phyloP scores from a whole-genome alignment of 305 asterid genomes.

The Fraxinus latifolia region DNA sequence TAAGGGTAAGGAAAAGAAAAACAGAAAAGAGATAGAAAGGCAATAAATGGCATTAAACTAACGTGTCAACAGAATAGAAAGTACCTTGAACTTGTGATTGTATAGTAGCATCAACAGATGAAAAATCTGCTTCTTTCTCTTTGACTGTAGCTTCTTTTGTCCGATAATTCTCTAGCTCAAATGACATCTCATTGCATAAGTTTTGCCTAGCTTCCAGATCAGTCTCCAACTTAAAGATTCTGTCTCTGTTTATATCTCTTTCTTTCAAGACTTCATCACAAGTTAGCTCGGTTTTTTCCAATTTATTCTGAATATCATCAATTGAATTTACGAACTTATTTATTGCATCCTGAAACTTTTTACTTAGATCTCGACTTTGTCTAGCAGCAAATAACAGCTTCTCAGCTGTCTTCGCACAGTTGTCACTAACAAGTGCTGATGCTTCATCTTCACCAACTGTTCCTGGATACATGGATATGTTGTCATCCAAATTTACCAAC shows the following conservation, averaged over 20 bases:
- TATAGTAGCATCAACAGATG: slow-evolving; percentile 36
- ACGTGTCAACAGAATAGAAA: slow-evolving; percentile 19
- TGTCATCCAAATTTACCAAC: slow-evolving; percentile 40
- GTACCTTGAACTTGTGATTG: slow-evolving; percentile 55
- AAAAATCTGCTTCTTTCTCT: slow-evolving; percentile 60
- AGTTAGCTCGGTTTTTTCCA: slow-evolving; percentile 49
- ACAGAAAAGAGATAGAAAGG: slow-evolving; percentile 9
- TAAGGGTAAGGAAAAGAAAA: slow-evolving; percentile 19
- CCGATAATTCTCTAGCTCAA: slow-evolving; percentile 47
- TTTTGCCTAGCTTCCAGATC: slow-evolving; percentile 49
- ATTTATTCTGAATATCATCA: slow-evolving; percentile 49
- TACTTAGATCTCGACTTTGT: slow-evolving; percentile 43
- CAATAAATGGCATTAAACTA: slow-evolving; percentile 11
- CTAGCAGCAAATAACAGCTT: slow-evolving; percentile 56
- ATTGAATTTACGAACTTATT: slow-evolving; percentile 36
- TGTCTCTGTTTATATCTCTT: slow-evolving; percentile 47
- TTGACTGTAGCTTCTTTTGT: slow-evolving; percentile 42
- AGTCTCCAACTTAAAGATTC: slow-evolving; percentile 54
- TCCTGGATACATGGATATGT: slow-evolving; percentile 30
- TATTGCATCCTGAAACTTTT: slow-evolving; percentile 42
- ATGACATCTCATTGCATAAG: slow-evolving; percentile 44
- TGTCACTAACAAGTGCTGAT: slow-evolving; percentile 37
- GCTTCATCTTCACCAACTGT: slow-evolving; percentile 33
- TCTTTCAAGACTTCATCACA: slow-evolving; percentile 52
- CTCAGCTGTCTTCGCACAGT: slow-evolving; percentile 49